These are phyloP conservation scores for Lizanozyma gosingica DNA, from an alignment of 1,139 yeast genomes.

Conservation along the genomic window DNA sequence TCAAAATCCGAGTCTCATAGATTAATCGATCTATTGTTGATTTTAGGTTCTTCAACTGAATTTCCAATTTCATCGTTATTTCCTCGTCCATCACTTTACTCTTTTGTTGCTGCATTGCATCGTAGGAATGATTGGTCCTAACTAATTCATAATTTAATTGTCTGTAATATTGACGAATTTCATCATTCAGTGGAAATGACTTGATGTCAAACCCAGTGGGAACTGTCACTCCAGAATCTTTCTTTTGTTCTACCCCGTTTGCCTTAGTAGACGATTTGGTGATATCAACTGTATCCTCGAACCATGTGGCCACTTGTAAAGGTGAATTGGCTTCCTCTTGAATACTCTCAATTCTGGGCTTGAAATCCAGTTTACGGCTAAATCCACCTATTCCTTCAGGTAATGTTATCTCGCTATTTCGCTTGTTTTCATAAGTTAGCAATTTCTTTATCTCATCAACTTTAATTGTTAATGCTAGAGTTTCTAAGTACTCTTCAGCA, in stretches of 20 bases:
- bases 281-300: not conserved
- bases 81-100: conserved; percentile 24
- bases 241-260: no score
- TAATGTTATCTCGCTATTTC: not conserved
- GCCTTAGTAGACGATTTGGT: not conserved
- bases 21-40: conserved; percentile 67
- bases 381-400: not conserved
- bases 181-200: conserved; percentile 7
- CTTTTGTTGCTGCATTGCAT: conserved; percentile 22
- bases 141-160: conserved; percentile 24
- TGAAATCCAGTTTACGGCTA: not conserved
- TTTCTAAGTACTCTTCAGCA: not conserved
- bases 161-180: conserved; percentile 18
- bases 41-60: conserved; percentile 53
- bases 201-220: not conserved
- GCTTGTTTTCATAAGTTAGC: not conserved
- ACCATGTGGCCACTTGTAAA: not conserved
- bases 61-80: conserved; percentile 26
- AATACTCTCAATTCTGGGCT: not conserved
- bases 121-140: conserved; percentile 21
- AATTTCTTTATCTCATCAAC: not conserved
- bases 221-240: not conserved
- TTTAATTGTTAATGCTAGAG: not conserved
- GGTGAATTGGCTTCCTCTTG: not conserved
- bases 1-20: conserved; percentile 70